A percentile compares a stretch with the other conserved stretches of the same genome.
Conservation (phyloP, 768 basidiomycete genomes). For the Postia placenta region DNA sequence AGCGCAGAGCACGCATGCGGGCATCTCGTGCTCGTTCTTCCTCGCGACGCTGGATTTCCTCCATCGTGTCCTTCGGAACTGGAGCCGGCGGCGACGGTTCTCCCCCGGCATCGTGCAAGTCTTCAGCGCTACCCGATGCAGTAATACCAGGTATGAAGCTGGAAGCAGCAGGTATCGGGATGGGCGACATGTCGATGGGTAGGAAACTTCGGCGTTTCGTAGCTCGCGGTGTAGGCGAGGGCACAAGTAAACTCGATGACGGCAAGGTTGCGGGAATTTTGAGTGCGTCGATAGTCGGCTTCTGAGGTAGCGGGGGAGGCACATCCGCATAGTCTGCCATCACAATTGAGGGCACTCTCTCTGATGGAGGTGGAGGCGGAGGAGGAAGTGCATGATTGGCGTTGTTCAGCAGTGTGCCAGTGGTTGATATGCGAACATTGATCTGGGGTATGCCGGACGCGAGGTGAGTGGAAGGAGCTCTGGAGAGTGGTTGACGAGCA, state of each 20-base stretch:
- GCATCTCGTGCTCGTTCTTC: slow-evolving; percentile 67
- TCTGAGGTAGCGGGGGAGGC: slow-evolving; percentile 12
- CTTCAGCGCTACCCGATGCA: slow-evolving; percentile 31
- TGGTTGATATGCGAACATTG: slow-evolving; percentile 67
- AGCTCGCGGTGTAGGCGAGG: slow-evolving; percentile 43
- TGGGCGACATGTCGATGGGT: slow-evolving; percentile 69
- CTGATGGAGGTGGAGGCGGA: not conserved
- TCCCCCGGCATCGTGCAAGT: slow-evolving; percentile 21
- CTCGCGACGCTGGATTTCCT: slow-evolving; percentile 54
- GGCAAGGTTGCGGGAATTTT: slow-evolving; percentile 11
- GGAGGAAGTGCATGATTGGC: slow-evolving; percentile 7
- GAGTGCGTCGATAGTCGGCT: slow-evolving; percentile 17
- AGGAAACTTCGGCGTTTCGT: slow-evolving; percentile 85
- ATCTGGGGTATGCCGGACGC: slow-evolving; percentile 42
- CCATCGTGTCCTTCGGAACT: slow-evolving; percentile 31
- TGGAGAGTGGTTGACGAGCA: slow-evolving; percentile 1
- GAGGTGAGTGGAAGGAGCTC: not conserved
- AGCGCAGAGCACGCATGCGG: slow-evolving; percentile 76
- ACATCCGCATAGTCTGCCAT: slow-evolving; percentile 9
- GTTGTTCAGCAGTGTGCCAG: slow-evolving; percentile 45
- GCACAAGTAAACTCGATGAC: slow-evolving; percentile 30
- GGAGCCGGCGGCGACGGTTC: slow-evolving; percentile 45
- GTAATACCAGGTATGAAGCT: slow-evolving; percentile 50
- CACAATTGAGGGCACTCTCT: slow-evolving; percentile 9
- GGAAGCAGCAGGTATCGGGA: slow-evolving; percentile 59